A percentile compares a stretch with the other conserved stretches of the same genome.
These are phyloP conservation scores for Spiraea crenata DNA, from an alignment of 331 rosid species.

Conservation along the genomic window DNA sequence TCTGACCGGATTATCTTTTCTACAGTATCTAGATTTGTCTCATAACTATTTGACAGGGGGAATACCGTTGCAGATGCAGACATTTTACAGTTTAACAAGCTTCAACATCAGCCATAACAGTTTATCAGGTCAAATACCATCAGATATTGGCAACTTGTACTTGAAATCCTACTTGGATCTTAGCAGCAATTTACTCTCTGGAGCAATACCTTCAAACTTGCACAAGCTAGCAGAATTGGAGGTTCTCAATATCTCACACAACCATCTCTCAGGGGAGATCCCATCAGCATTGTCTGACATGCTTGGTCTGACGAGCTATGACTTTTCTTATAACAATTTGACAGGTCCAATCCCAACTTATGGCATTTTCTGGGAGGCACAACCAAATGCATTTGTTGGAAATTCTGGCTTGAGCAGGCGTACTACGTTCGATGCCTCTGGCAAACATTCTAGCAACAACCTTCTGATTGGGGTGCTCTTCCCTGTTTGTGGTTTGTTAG, in stretches of 20 bases:
- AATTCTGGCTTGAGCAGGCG: not conserved
- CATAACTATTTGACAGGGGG: slow-evolving; percentile 40
- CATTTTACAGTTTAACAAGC: too few relatives aligned
- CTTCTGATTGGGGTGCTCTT: not conserved
- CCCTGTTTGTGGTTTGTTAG: too few relatives aligned
- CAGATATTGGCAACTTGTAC: too few relatives aligned
- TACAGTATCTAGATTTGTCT: slow-evolving; percentile 38
- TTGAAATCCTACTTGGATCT: too few relatives aligned
- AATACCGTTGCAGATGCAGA: slow-evolving; percentile 40
- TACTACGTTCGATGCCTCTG: not conserved
- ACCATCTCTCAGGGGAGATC: slow-evolving; percentile 42
- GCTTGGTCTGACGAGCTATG: slow-evolving; percentile 35
- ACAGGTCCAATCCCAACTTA: slow-evolving; percentile 45
- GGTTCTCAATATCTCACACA: slow-evolving; percentile 55
- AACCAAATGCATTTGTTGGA: not conserved
- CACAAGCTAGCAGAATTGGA: slow-evolving; percentile 36
- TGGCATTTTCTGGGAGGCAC: slow-evolving; percentile 11
- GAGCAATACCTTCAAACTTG: too few relatives aligned
- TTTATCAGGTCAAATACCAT: slow-evolving; percentile 43
- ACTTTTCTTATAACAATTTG: slow-evolving; percentile 57
- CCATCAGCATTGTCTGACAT: slow-evolving; percentile 21
- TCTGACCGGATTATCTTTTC: slow-evolving; percentile 22
- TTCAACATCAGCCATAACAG: slow-evolving; percentile 40
- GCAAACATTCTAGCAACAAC: not conserved
- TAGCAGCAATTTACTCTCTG: too few relatives aligned